Percentiles rank a stretch among this genome's conserved stretches.
Conservation (phyloP, 345 rosid genomes). For the Arabidopsis thaliana region TAIR10.1 NC_003076.8:1571001-1571500, state of each 20-base stretch:
- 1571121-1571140: neutral
- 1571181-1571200: neutral
- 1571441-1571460: constrained; percentile 49
- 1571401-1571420: neutral
- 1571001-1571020: neutral
- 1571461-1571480: constrained; percentile 90
- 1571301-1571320: constrained; percentile 71
- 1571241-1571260: constrained; percentile 35
- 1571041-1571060: neutral
- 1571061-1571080: constrained; percentile 1
- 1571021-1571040: too few species aligned
- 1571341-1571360: constrained; percentile 74
- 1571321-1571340: constrained; percentile 79
- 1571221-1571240: constrained; percentile 25
- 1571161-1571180: neutral
- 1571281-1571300: constrained; percentile 58
- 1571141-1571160: neutral
- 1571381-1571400: neutral
- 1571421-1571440: neutral
- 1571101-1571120: neutral
- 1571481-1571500: constrained; percentile 89
- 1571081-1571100: neutral
- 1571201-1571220: constrained; percentile 22
- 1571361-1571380: constrained; percentile 93
- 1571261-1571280: constrained; percentile 33